phyloP scores from a whole-genome alignment of 1,284 basidiomycete genomes.

The Mycena sp. region DNA sequence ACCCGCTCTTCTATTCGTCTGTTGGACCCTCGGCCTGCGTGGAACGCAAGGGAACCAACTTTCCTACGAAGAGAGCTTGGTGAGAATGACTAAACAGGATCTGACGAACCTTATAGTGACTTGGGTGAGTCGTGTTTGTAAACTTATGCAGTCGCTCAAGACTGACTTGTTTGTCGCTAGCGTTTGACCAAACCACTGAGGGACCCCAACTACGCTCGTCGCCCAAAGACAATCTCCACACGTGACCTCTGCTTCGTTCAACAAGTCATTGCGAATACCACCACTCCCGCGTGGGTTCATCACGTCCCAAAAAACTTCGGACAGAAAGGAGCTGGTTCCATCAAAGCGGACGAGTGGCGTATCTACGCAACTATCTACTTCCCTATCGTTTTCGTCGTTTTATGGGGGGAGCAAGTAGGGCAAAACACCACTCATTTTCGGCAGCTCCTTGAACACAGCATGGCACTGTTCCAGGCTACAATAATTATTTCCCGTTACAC shows the following conservation, averaged over 20 bases:
- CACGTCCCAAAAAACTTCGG: conserved; percentile 46
- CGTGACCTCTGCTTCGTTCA: conserved; percentile 25
- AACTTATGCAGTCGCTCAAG: neutral
- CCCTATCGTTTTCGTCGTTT: conserved; percentile 41
- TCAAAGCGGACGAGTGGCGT: conserved; percentile 51
- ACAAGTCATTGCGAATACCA: conserved; percentile 37
- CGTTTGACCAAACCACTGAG: too few relatives aligned
- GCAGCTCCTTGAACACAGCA: conserved; percentile 36
- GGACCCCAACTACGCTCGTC: conserved; percentile 1
- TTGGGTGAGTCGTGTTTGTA: conserved; percentile 8
- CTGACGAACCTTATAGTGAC: neutral
- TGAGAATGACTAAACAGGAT: neutral
- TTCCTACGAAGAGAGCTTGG: neutral
- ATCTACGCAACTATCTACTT: conserved; percentile 41
- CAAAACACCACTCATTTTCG: neutral
- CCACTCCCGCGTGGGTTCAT: conserved; percentile 43
- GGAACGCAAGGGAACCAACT: neutral
- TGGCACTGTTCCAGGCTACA: conserved; percentile 39
- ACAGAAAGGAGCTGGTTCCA: conserved; percentile 37
- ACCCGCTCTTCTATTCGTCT: conserved; percentile 3
- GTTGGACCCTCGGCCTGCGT: conserved; percentile 4
- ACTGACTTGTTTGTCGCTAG: neutral
- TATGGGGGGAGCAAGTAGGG: conserved; percentile 36
- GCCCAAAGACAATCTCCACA: conserved; percentile 10
- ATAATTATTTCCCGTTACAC: conserved; percentile 25